Evolutionary conservation across 2,329 filamentous ascomycete genomes (phyloP).

Genomic region (Xylaria multiplex): DNA sequence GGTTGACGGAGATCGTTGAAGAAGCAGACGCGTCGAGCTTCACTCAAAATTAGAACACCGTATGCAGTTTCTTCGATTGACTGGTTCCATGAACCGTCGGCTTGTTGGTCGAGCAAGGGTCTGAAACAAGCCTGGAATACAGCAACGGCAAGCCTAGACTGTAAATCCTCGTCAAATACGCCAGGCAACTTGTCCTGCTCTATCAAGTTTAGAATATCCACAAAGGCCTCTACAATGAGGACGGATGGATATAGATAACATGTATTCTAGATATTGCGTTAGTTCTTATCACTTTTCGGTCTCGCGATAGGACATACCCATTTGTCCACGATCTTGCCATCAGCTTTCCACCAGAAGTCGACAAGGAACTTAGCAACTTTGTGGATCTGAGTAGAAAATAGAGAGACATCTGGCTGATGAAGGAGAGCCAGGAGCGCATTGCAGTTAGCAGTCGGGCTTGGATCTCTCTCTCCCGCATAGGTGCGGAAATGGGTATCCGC

Average conservation of each 20-base stretch:
- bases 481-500: conserved; percentile 47
- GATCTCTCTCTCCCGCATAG: conserved; percentile 46
- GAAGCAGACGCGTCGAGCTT: conserved; percentile 36
- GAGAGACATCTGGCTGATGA: conserved; percentile 35
- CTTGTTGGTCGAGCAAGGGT: conserved; percentile 33
- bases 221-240: conserved; percentile 38
- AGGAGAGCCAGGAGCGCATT: conserved; percentile 50
- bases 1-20: conserved; percentile 36
- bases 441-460: conserved; percentile 51
- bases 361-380: conserved; percentile 45
- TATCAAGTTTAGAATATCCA: conserved; percentile 35
- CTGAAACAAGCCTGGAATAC: conserved; percentile 39
- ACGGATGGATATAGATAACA: conserved; percentile 38
- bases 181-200: conserved; percentile 36
- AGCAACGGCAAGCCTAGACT: conserved; percentile 32
- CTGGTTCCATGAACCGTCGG: conserved; percentile 38
- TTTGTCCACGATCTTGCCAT: conserved; percentile 44
- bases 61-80: conserved; percentile 40
- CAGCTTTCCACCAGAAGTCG: conserved; percentile 41
- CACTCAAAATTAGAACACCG: conserved; percentile 36
- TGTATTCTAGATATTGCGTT: conserved; percentile 32
- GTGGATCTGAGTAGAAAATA: conserved; percentile 43
- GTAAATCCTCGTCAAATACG: conserved; percentile 36
- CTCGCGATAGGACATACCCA: conserved; percentile 41
- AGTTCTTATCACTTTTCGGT: conserved; percentile 4